Conservation (phyloP, 176 grass and related monocot genomes). For the Guadua angustifolia region DNA sequence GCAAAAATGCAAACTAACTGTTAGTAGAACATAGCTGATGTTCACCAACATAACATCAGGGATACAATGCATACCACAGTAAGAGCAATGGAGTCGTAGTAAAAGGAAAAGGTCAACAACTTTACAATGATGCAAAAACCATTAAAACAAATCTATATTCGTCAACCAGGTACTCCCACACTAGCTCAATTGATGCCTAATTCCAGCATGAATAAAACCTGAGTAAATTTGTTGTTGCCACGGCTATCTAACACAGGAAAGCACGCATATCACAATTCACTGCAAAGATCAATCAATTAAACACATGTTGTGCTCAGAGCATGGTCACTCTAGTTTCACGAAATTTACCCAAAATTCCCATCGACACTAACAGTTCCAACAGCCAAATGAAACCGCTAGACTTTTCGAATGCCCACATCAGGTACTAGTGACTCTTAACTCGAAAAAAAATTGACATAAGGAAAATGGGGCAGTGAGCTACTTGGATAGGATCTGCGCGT, state of each 20-base stretch:
- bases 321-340: not conserved
- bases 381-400: not conserved
- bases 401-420: not conserved
- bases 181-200: not conserved
- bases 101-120: not conserved
- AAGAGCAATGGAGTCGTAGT: not conserved
- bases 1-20: not conserved
- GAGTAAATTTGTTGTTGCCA: not conserved
- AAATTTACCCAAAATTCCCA: not conserved
- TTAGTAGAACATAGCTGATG: not conserved
- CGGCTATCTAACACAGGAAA: not conserved
- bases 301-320: not conserved
- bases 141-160: not conserved
- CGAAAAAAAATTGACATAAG: not conserved
- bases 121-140: not conserved
- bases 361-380: not conserved
- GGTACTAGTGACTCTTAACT: not conserved
- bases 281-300: not conserved
- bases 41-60: not conserved
- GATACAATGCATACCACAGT: not conserved
- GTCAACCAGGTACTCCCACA: not conserved
- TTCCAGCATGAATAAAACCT: not conserved
- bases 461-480: not conserved
- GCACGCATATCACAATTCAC: not conserved
- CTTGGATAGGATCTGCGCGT: constrained; percentile 75